A percentile compares a stretch with the other conserved stretches of the same genome.
Conservation (phyloP, 1,139 yeast species). For the Yamadazyma dushanensis region DNA sequence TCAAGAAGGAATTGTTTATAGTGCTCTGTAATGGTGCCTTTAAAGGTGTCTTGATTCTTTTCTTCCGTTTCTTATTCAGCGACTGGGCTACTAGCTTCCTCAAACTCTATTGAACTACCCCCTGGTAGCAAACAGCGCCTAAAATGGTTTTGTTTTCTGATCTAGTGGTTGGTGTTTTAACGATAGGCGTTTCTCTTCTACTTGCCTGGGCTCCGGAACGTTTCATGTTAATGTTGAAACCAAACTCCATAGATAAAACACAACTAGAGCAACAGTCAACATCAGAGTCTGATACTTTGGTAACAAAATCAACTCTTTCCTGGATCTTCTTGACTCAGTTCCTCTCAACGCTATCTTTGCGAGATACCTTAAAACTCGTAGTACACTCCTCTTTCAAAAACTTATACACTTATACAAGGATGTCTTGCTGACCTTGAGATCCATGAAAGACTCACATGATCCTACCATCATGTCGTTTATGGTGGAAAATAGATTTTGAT, state of each 20-base stretch:
- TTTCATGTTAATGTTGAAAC: slow-evolving; percentile 14
- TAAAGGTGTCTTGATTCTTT: neutral
- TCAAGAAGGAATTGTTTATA: slow-evolving; percentile 1
- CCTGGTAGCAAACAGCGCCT: slow-evolving; percentile 12
- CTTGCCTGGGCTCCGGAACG: slow-evolving; percentile 11
- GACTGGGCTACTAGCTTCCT: slow-evolving; percentile 7
- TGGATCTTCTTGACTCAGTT: slow-evolving; percentile 5
- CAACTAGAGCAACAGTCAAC: slow-evolving; percentile 5
- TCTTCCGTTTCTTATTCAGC: slow-evolving; percentile 5
- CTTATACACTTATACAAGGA: slow-evolving; percentile 7
- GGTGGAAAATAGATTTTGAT: slow-evolving; percentile 11
- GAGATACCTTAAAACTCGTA: slow-evolving; percentile 3
- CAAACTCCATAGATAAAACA: slow-evolving; percentile 12
- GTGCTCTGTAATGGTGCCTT: neutral
- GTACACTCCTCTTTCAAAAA: slow-evolving; percentile 8
- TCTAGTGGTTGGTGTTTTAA: neutral
- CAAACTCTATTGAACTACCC: slow-evolving; percentile 10
- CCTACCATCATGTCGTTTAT: slow-evolving; percentile 10
- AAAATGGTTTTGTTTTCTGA: slow-evolving; percentile 10
- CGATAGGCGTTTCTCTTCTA: slow-evolving; percentile 2
- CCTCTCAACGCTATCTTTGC: slow-evolving; percentile 3
- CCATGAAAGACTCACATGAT: slow-evolving; percentile 6
- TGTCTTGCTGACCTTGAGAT: slow-evolving; percentile 8
- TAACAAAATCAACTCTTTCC: slow-evolving; percentile 4
- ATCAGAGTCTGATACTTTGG: slow-evolving; percentile 1